These are phyloP conservation scores for Evansstolkia leycettana DNA, from an alignment of 495 filamentous ascomycete species.

Conservation along the genomic window DNA sequence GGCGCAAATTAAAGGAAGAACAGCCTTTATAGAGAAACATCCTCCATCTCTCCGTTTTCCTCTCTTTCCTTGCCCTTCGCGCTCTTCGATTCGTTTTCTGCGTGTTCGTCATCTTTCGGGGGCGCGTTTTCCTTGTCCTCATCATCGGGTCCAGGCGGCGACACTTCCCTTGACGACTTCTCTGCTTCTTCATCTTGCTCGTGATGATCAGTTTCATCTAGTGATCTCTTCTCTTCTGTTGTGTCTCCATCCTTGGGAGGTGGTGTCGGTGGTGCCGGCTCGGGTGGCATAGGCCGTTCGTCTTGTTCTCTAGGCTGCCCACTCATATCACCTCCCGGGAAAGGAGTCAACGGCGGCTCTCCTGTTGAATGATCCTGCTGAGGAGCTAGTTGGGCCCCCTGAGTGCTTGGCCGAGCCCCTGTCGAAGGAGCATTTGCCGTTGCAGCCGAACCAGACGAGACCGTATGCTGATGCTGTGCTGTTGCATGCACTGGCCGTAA, in stretches of 20 bases:
- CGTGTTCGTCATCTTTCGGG: constrained; percentile 15
- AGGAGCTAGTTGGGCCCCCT: constrained; percentile 7
- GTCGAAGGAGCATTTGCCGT: constrained; percentile 8
- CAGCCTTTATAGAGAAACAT: constrained; percentile 24
- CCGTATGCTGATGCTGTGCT: constrained; percentile 29
- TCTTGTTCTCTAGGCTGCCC: constrained; percentile 17
- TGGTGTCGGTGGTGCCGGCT: constrained; percentile 18
- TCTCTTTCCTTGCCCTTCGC: constrained; percentile 22
- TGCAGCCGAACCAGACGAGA: constrained; percentile 17
- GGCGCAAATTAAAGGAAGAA: background rate
- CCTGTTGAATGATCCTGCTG: constrained; percentile 11
- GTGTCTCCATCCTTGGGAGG: constrained; percentile 27
- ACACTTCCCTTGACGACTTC: background rate
- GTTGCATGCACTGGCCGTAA: constrained; percentile 35
- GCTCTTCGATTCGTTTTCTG: constrained; percentile 6
- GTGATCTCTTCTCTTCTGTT: constrained; percentile 2
- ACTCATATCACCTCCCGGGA: constrained; percentile 27
- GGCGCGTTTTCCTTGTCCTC: constrained; percentile 10
- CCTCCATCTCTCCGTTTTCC: constrained; percentile 28
- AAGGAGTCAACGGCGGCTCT: constrained; percentile 31
- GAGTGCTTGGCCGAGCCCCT: constrained; percentile 14
- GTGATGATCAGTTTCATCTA: background rate
- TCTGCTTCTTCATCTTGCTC: background rate
- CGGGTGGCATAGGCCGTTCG: constrained; percentile 2
- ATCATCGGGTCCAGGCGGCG: background rate